These are phyloP conservation scores for Phytomonas serpens DNA, from an alignment of 208 protist genomes.

Conservation along the genomic window DNA sequence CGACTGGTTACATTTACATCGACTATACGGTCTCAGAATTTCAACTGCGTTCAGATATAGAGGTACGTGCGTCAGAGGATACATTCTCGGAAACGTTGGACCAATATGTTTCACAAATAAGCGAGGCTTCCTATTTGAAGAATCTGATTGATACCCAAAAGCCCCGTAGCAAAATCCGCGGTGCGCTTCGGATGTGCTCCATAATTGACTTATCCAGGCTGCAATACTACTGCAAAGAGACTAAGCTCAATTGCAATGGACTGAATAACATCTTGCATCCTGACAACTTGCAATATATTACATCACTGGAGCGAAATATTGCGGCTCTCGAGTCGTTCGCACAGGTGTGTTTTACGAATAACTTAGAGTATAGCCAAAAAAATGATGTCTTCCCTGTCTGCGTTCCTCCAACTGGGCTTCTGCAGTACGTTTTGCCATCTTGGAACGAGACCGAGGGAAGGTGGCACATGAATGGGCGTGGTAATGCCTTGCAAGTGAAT, in stretches of 20 bases:
- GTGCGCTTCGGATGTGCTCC: neutral
- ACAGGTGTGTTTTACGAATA: conserved; percentile 39
- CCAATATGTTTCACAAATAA: conserved; percentile 12
- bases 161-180: neutral
- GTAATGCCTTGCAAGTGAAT: conserved; percentile 17
- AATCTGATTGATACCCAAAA: neutral
- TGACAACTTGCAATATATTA: conserved; percentile 9
- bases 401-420: conserved; percentile 23
- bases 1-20: conserved; percentile 23
- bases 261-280: neutral
- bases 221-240: neutral
- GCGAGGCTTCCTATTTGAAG: neutral
- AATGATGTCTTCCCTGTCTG: conserved; percentile 18
- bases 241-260: neutral
- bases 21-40: conserved; percentile 30
- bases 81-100: conserved; percentile 15
- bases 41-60: conserved; percentile 21
- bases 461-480: conserved; percentile 27
- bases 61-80: conserved; percentile 13
- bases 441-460: conserved; percentile 10
- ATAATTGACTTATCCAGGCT: neutral
- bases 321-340: conserved; percentile 3
- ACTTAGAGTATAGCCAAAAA: conserved; percentile 14
- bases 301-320: conserved; percentile 8
- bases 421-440: conserved; percentile 30